Conservation (phyloP, 192 early-diverging fungal species). For the Coemansia sp. region DNA sequence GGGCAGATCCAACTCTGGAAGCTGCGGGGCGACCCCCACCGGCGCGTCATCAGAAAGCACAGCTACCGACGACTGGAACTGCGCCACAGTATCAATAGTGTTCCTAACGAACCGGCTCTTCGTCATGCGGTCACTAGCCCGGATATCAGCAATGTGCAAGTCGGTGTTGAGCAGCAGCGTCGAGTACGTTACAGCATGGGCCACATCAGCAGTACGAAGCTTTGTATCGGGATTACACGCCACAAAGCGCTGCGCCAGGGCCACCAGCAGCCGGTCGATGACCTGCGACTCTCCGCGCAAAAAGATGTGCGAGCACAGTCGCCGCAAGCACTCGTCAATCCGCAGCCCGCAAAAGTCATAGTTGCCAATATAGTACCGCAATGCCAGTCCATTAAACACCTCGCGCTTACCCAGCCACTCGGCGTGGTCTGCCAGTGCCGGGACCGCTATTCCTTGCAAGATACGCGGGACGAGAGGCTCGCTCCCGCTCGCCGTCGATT, state of each 20-base stretch:
- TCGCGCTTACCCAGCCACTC: conserved; percentile 62
- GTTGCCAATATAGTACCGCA: conserved; percentile 75
- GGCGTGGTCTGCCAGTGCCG: conserved; percentile 41
- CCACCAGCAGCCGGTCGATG: conserved; percentile 87
- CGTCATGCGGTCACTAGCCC: conserved; percentile 71
- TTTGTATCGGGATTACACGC: conserved; percentile 74
- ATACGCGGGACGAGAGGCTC: conserved; percentile 39
- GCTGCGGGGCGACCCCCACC: conserved; percentile 41
- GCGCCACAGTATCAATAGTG: conserved; percentile 63
- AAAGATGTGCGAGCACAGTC: conserved; percentile 75
- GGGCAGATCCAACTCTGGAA: conserved; percentile 54
- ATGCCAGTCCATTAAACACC: conserved; percentile 60
- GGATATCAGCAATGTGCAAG: conserved; percentile 82
- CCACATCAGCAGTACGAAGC: conserved; percentile 67
- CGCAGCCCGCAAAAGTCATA: conserved; percentile 75
- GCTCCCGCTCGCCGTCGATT: not conserved
- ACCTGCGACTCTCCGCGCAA: conserved; percentile 93
- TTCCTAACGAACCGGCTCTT: conserved; percentile 73
- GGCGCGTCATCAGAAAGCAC: not conserved
- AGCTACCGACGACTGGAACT: conserved; percentile 40
- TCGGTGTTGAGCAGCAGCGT: conserved; percentile 92
- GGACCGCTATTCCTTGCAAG: conserved; percentile 42
- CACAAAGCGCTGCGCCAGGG: conserved; percentile 82
- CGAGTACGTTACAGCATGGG: conserved; percentile 86
- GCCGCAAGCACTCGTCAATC: conserved; percentile 81